Conservation (phyloP, 1,139 yeast species). For the Suhomyces guaymorum region DNA sequence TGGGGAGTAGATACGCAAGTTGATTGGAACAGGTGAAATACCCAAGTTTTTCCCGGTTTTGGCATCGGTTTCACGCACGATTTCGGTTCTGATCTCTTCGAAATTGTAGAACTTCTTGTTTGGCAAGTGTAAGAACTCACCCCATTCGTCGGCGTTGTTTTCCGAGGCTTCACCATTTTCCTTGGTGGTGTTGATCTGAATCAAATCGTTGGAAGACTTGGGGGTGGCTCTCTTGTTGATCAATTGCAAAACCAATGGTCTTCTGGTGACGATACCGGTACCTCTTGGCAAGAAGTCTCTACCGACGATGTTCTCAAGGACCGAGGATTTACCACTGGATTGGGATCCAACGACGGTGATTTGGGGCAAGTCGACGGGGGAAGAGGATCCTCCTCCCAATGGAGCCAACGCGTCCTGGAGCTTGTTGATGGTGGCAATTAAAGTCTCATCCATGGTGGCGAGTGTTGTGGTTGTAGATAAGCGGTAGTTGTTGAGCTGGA, state of each 20-base stretch:
- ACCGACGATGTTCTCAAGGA: conserved; percentile 76
- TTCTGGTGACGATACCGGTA: conserved; percentile 77
- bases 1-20: conserved; percentile 92
- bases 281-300: conserved; percentile 79
- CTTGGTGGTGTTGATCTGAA: conserved; percentile 36
- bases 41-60: conserved; percentile 93
- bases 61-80: conserved; percentile 90
- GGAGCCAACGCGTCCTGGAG: conserved; percentile 94
- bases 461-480: conserved; percentile 3
- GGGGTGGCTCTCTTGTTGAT: conserved; percentile 56
- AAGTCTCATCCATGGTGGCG: conserved; percentile 75
- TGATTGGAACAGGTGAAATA: conserved; percentile 89
- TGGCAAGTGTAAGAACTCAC: conserved; percentile 93
- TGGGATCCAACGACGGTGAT: conserved; percentile 80
- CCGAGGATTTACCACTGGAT: conserved; percentile 78
- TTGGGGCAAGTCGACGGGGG: conserved; percentile 81
- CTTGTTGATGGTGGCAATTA: conserved; percentile 89
- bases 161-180: conserved; percentile 55
- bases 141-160: conserved; percentile 94
- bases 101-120: conserved; percentile 85
- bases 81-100: conserved; percentile 88
- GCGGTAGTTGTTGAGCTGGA: conserved; percentile 6
- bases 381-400: conserved; percentile 79
- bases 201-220: conserved; percentile 28
- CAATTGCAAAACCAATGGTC: conserved; percentile 76